Conservation (phyloP, 108 stramenopile genomes). For the Parietichytrium sp. region DNA sequence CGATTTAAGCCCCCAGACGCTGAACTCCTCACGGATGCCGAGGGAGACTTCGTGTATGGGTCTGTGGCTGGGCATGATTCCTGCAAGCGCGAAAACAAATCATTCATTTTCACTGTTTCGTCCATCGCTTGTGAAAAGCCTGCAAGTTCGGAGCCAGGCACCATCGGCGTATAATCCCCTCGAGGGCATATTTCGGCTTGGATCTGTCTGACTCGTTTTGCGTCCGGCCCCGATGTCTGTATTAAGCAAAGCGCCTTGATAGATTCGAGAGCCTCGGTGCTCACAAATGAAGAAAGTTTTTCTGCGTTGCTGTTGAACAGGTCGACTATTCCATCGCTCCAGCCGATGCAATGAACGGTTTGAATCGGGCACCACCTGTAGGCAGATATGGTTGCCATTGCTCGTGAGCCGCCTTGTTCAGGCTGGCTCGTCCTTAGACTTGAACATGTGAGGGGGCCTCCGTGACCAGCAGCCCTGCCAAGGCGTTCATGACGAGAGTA, state of each 20-base stretch:
- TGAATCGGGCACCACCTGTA: neutral
- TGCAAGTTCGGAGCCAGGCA: neutral
- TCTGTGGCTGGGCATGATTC: neutral
- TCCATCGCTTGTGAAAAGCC: neutral
- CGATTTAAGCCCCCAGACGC: neutral
- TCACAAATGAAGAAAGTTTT: neutral
- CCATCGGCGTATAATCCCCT: neutral
- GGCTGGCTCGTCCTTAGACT: neutral
- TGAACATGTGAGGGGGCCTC: too few relatives aligned
- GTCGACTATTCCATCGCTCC: slow-evolving; percentile 2
- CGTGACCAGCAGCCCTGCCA: too few relatives aligned
- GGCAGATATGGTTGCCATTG: neutral
- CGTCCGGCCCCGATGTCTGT: neutral
- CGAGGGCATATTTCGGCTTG: neutral
- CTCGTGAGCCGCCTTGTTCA: too few relatives aligned
- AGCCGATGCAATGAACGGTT: neutral
- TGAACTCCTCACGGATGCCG: neutral
- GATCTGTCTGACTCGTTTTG: neutral
- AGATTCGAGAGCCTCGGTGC: neutral
- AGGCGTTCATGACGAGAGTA: neutral
- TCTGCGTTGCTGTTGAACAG: neutral
- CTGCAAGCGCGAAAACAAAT: neutral
- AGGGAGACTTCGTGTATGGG: neutral
- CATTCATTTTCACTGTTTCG: neutral
- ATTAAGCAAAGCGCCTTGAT: neutral